A percentile compares a stretch with the other conserved stretches of the same genome.
Evolutionary conservation across 2,329 filamentous ascomycete genomes (phyloP).

Genomic region (Sporothrix variecibatus): DNA sequence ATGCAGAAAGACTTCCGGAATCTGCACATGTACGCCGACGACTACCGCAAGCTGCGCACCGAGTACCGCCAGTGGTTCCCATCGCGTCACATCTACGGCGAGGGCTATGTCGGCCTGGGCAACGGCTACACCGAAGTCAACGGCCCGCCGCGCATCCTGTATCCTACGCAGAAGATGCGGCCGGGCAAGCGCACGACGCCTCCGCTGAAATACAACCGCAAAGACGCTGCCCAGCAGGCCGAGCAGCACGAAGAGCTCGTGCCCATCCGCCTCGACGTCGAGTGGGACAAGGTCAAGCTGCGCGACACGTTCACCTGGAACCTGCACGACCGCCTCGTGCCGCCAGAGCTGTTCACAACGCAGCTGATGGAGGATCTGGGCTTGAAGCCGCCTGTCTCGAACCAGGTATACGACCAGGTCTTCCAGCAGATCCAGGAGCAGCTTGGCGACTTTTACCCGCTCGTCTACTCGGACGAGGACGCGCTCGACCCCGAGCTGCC

Average conservation of each 20-base stretch:
- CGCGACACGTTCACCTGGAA: conserved; percentile 99
- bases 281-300: conserved; percentile 92
- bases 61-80: conserved; percentile 59
- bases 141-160: conserved; percentile 70
- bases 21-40: conserved; percentile 63
- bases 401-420: conserved; percentile 63
- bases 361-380: conserved; percentile 92
- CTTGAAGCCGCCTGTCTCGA: conserved; percentile 68
- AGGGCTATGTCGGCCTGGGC: conserved; percentile 84
- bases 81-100: conserved; percentile 62
- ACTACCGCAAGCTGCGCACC: conserved; percentile 64
- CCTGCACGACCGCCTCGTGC: conserved; percentile 82
- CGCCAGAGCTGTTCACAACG: conserved; percentile 79
- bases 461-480: conserved; percentile 86
- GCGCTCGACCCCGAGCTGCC: conserved; percentile 85
- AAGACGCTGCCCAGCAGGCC: conserved; percentile 80
- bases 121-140: conserved; percentile 79
- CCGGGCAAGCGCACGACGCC: conserved; percentile 76
- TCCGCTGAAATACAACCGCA: conserved; percentile 71
- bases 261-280: conserved; percentile 87
- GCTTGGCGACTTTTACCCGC: conserved; percentile 88
- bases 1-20: conserved; percentile 49
- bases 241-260: conserved; percentile 91
- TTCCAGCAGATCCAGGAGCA: conserved; percentile 79
- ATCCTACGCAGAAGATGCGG: conserved; percentile 74